Evolutionary conservation across 1,139 yeast species (phyloP), one percentile per base, ranked within the genome.

Genomic region (Barnettozyma hawaiiensis): DNA sequence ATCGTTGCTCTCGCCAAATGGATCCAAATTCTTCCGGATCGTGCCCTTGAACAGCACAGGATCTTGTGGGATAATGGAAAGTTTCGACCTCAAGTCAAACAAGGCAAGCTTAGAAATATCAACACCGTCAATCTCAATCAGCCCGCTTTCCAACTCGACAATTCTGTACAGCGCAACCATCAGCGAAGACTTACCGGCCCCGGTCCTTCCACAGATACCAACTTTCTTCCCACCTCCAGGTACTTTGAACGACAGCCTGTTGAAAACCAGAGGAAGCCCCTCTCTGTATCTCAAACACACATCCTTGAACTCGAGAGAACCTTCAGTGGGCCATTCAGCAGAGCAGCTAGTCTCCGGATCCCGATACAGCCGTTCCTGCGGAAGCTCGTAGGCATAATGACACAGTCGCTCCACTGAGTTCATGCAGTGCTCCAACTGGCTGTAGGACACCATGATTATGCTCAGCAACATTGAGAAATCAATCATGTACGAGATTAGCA

Each of bases 391-490:
- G 1, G 87, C 89, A 60, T 85, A 85, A 47, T 80, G 77, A 48
- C 76, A 69, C 38, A 86, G 63, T 58, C 96, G 73, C 63, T 86
- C 95, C 10, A 79, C 90, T 1, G 92, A 77, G 56, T 82, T 85
- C 86, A 86, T 75, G 53, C 81, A 81, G 59, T 82, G 85, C 59
- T 85, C 95, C 20, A 82, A 75, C 51, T 78, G 50, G 70, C 83
- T 76, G 50, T 66, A 64, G 4, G 76, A 64, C 57, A 79, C 66
- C 43, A 77, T 61, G 49, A 74, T 64, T 60, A 71, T 59, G 12
- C 75, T 62, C 49, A 78, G 63, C 42, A 69, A 64, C 34, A 73
- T 71, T 4, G 78, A 73, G 46, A 78, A 63, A 43, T 69, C 70
- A 39, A 76, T 60, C 14, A 75, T 74, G 58, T 77, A 78, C 1